Conservation (phyloP, 1,284 basidiomycete species). For the Porogramme epimiltina region DNA sequence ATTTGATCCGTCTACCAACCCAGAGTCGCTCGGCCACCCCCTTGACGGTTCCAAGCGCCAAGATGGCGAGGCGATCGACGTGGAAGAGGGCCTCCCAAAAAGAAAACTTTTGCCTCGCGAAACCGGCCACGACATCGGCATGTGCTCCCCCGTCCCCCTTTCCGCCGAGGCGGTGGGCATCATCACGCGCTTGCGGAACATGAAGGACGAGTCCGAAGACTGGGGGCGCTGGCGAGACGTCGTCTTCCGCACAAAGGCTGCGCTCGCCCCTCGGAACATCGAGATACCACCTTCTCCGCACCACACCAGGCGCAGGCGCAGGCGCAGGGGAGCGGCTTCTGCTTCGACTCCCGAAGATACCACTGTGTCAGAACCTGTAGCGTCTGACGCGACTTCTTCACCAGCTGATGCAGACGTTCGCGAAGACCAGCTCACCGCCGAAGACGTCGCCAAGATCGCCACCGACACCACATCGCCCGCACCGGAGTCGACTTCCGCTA, state of each 20-base stretch:
- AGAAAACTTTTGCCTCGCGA: constrained; percentile 71
- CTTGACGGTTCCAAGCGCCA: not conserved
- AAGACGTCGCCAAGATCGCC: constrained; percentile 39
- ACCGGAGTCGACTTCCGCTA: not conserved
- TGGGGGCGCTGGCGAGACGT: constrained; percentile 90
- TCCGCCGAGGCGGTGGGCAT: constrained; percentile 82
- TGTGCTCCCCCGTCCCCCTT: constrained; percentile 86
- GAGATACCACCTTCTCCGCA: constrained; percentile 56
- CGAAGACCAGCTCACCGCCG: constrained; percentile 41
- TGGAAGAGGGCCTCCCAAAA: not conserved
- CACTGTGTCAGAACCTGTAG: too few relatives aligned
- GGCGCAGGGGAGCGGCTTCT: constrained; percentile 49
- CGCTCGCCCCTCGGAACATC: constrained; percentile 50
- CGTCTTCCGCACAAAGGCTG: constrained; percentile 73
- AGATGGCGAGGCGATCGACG: not conserved
- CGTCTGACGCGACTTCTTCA: too few relatives aligned
- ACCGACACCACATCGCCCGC: constrained; percentile 1
- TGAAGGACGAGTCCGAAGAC: constrained; percentile 93
- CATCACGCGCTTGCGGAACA: constrained; percentile 82
- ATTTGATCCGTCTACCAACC: constrained; percentile 36
- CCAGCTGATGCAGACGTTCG: not conserved
- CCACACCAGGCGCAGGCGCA: constrained; percentile 43
- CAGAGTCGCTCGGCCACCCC: constrained; percentile 33
- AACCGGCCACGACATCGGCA: constrained; percentile 86
- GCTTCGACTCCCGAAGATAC: not conserved